Conservation (phyloP, 108 stramenopile genomes). For the Pseudonitzschia delicatissima region DNA sequence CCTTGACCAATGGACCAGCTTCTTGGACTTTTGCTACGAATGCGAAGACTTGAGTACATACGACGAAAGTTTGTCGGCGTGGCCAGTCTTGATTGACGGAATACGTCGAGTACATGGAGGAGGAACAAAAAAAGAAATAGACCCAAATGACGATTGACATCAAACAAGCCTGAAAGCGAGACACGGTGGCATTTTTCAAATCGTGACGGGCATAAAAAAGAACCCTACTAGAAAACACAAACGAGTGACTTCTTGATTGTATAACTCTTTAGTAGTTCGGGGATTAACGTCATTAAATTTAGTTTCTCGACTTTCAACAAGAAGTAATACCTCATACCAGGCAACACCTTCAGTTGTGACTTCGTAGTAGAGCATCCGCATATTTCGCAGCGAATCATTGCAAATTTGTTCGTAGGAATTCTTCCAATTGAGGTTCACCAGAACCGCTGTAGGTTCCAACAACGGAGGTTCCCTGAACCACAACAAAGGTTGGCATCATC, state of each 20-base stretch:
- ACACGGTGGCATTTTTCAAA: too few relatives aligned
- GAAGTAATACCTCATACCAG: too few relatives aligned
- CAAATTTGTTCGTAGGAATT: constrained; percentile 22
- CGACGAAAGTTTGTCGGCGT: constrained; percentile 78
- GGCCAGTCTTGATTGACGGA: constrained; percentile 86
- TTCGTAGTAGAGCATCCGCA: not conserved
- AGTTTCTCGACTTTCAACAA: too few relatives aligned
- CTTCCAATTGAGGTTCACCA: constrained; percentile 17
- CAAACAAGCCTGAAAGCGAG: not conserved
- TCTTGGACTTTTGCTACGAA: constrained; percentile 84
- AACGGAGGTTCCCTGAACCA: constrained; percentile 29
- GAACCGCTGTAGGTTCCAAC: constrained; percentile 28
- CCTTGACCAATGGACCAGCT: constrained; percentile 85
- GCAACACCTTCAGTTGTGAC: too few relatives aligned
- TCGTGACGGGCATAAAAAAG: too few relatives aligned
- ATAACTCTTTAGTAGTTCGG: too few relatives aligned
- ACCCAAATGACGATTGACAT: too few relatives aligned
- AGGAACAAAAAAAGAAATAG: constrained; percentile 43
- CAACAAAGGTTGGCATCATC: constrained; percentile 88
- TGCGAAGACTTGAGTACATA: constrained; percentile 64
- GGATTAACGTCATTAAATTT: too few relatives aligned
- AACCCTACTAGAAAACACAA: too few relatives aligned
- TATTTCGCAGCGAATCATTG: not conserved
- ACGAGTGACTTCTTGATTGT: too few relatives aligned
- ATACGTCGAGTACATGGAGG: constrained; percentile 76